Base-by-base conservation (phyloP, 2,329 filamentous ascomycete species). In the Diaporthe australafricana region DNA sequence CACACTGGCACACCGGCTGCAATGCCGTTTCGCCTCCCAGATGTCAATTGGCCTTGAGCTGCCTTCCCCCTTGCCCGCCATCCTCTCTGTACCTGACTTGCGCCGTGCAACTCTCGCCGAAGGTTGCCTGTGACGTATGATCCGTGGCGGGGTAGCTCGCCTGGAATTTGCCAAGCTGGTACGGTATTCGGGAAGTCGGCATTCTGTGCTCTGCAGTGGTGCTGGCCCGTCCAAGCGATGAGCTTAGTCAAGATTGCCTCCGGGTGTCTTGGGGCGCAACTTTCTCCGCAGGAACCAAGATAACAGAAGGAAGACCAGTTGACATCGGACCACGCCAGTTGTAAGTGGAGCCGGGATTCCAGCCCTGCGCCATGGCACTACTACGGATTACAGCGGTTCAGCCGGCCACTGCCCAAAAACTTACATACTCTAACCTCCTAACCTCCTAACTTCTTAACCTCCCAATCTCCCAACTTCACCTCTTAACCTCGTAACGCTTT, bases 171-270 rank as follows among this genome's bases (percentile, higher is more conserved):
- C 57, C 57, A 63, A 47, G 57, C 40, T 47, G 40, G 42, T 16
- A 9, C 57, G 57, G 57, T 42, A 63, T 63, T 63, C 57, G 57
- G 57, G 57, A 63, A 22, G 57, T 63, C 57, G 57, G 57, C 40
- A 40, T 63, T 60, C 38, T 60, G n/a, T 27, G 56, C 2, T 60
- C 22, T 35, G 56, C 56, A 27, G 38, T 60, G 56, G 42, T 20
- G 27, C 22, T 25, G 11, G 48, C 48, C 48, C 47, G 47, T 3
- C 47, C 35, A 14, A 25, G 56, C 38, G 16, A 12, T 40, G 56
- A 14, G 22, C 56, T n/a, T 45, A 45, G 45, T 20, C 2, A n/a
- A 42, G 40, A 63, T 42, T 11, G 57, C 27, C 42, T 48, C 25
- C 57, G 57, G 57, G 30, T 63, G 38, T 35, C n/a, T 12, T 48